These are phyloP conservation scores for Paratinospora sagittata DNA, from an alignment of 164 flowering plant species.

Conservation along the genomic window DNA sequence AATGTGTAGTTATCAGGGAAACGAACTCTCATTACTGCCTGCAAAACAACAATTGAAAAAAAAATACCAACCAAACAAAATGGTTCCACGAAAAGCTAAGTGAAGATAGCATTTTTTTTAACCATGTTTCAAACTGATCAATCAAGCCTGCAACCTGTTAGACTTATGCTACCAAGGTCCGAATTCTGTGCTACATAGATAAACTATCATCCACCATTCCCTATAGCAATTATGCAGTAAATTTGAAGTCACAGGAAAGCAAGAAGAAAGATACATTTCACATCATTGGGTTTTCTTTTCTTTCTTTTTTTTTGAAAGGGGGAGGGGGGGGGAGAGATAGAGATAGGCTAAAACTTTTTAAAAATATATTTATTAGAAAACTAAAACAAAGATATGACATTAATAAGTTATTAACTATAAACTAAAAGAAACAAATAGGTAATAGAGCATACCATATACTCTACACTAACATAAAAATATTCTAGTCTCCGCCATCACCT, in stretches of 20 bases:
- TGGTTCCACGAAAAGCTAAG: background rate
- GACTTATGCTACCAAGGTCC: background rate
- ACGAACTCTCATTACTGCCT: constrained; percentile 74
- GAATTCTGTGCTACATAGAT: too few species aligned
- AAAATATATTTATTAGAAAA: background rate
- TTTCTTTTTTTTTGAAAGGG: background rate
- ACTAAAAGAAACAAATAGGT: background rate
- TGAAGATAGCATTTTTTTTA: background rate
- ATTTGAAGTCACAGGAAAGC: background rate
- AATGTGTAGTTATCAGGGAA: constrained; percentile 85
- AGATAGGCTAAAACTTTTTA: background rate
- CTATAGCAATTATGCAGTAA: background rate
- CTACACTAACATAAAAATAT: background rate
- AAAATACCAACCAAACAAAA: background rate
- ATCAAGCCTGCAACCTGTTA: background rate
- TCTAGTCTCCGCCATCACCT: constrained; percentile 32
- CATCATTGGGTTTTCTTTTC: background rate
- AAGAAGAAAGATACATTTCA: background rate
- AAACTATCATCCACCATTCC: background rate
- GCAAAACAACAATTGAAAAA: constrained; percentile 19
- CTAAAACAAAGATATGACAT: too few species aligned
- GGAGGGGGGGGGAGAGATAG: background rate
- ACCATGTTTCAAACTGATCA: background rate
- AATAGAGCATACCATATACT: background rate
- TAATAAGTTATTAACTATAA: background rate